phyloP scores from a whole-genome alignment of 768 basidiomycete species.

The Exidia glandulosa region DNA sequence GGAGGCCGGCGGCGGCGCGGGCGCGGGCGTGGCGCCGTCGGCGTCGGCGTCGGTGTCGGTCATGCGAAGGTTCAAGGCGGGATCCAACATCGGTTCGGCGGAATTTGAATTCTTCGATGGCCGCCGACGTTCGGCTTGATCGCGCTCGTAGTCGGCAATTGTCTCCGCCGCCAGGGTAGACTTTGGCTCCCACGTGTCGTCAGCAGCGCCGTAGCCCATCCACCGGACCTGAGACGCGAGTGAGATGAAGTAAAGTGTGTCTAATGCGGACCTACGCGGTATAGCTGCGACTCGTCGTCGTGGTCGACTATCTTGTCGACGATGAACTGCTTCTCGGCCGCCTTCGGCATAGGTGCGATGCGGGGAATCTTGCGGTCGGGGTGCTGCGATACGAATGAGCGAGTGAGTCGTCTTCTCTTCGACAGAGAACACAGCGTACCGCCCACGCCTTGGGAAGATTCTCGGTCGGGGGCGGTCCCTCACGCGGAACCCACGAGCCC shows the following conservation, averaged over 20 bases:
- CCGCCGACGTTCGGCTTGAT: background rate
- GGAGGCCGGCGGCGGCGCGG: background rate
- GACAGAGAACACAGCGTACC: too few species aligned
- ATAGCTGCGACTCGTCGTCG: slow-evolving; percentile 21
- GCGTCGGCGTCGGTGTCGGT: background rate
- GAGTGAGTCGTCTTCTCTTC: too few species aligned
- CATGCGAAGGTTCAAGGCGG: background rate
- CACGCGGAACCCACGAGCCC: slow-evolving; percentile 28
- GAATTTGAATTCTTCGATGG: background rate
- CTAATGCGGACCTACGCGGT: slow-evolving; percentile 15
- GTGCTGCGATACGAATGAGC: too few species aligned
- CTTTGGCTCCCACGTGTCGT: slow-evolving; percentile 53
- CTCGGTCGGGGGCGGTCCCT: slow-evolving; percentile 14
- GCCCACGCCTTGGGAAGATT: slow-evolving; percentile 47
- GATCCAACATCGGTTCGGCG: background rate
- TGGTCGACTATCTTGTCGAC: slow-evolving; percentile 28
- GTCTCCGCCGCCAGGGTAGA: slow-evolving; percentile 36
- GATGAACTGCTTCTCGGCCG: slow-evolving; percentile 34
- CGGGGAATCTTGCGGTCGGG: slow-evolving; percentile 30
- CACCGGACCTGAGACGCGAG: slow-evolving; percentile 45
- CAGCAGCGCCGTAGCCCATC: slow-evolving; percentile 39
- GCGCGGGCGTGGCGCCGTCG: background rate
- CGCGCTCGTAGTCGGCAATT: slow-evolving; percentile 26
- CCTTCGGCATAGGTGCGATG: slow-evolving; percentile 27
- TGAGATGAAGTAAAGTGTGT: background rate